Conservation (phyloP, 129 eudicot species). For the Artemisia annua region DNA sequence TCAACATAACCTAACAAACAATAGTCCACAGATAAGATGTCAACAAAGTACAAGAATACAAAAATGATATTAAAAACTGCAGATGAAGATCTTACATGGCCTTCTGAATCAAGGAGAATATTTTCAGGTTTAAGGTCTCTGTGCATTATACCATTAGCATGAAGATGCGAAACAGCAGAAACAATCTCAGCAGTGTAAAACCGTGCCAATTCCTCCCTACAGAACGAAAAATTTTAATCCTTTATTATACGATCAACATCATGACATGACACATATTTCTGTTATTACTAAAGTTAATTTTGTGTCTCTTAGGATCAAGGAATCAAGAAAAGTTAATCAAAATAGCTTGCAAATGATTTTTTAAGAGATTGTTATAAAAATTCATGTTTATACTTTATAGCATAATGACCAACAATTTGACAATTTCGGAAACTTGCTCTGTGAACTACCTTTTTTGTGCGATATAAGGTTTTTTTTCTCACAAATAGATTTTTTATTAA, state of each 20-base stretch:
- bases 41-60: not conserved
- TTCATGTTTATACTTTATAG: not conserved
- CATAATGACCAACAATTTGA: too few species aligned
- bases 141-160: slow-evolving; percentile 83
- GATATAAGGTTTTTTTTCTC: too few species aligned
- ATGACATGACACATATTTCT: not conserved
- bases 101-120: slow-evolving; percentile 76
- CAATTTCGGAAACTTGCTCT: too few species aligned
- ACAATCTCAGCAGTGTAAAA: slow-evolving; percentile 80
- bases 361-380: not conserved
- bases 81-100: slow-evolving; percentile 54
- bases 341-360: not conserved
- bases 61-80: not conserved
- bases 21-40: slow-evolving; percentile 4
- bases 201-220: slow-evolving; percentile 88
- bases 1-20: slow-evolving; percentile 55
- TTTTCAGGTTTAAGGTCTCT: slow-evolving; percentile 90
- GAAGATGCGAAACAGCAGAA: slow-evolving; percentile 85
- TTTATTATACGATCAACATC: slow-evolving; percentile 4
- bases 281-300: not conserved
- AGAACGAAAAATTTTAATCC: not conserved
- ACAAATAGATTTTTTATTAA: too few species aligned
- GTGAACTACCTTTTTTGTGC: too few species aligned
- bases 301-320: not conserved
- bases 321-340: too few species aligned